Conservation (phyloP, 345 rosid genomes). For the Rhodamnia rubescens region DNA sequence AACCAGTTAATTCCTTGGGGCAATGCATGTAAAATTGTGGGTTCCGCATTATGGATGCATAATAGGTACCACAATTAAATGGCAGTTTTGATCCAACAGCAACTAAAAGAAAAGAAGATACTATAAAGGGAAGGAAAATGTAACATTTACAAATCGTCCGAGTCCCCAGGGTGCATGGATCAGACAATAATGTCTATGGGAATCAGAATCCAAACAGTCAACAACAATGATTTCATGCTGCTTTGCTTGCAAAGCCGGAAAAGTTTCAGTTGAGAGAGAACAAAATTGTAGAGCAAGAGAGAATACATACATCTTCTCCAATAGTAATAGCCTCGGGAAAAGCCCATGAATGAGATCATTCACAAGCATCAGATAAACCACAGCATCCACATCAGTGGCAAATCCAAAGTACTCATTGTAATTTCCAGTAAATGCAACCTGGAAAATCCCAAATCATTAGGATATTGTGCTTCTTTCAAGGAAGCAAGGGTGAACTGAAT, state of each 20-base stretch:
- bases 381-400: conserved; percentile 88
- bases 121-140: neutral
- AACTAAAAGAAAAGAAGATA: neutral
- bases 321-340: conserved; percentile 73
- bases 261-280: neutral
- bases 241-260: neutral
- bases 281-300: neutral
- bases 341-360: conserved; percentile 91
- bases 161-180: neutral
- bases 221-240: neutral
- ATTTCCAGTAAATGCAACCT: conserved; percentile 86
- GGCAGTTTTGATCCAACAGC: neutral
- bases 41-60: neutral
- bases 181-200: neutral
- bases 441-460: neutral
- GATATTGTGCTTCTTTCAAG: neutral
- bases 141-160: neutral
- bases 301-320: conserved; percentile 87
- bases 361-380: conserved; percentile 86
- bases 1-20: neutral
- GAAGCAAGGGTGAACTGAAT: neutral
- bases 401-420: conserved; percentile 85
- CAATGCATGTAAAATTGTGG: neutral
- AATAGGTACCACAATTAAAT: neutral
- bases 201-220: neutral